Conservation (phyloP, 768 basidiomycete genomes). For the Calocera viscosa region DNA sequence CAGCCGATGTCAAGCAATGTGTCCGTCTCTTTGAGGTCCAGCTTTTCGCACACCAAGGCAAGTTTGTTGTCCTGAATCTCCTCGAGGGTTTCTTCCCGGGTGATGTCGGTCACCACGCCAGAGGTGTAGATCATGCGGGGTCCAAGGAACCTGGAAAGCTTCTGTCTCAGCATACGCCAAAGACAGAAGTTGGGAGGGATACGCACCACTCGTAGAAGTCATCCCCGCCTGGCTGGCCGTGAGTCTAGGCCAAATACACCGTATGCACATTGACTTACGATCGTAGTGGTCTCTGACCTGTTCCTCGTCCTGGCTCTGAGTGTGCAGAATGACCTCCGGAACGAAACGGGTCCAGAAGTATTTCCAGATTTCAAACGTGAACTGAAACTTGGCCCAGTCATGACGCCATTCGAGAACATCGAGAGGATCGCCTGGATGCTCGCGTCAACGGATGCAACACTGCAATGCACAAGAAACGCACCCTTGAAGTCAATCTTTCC, state of each 20-base stretch:
- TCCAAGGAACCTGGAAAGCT: slow-evolving; percentile 62
- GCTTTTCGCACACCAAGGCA: slow-evolving; percentile 85
- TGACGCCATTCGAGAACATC: slow-evolving; percentile 89
- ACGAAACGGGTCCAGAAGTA: slow-evolving; percentile 78
- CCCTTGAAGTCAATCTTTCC: slow-evolving; percentile 95
- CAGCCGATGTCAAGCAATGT: slow-evolving; percentile 76
- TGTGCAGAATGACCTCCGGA: slow-evolving; percentile 89
- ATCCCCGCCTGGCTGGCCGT: slow-evolving; percentile 51
- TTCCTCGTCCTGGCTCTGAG: slow-evolving; percentile 82
- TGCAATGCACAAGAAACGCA: slow-evolving; percentile 25
- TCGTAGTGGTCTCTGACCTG: slow-evolving; percentile 96
- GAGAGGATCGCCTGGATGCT: slow-evolving; percentile 65
- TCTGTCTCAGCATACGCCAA: slow-evolving; percentile 6
- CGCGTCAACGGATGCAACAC: neutral
- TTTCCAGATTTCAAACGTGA: slow-evolving; percentile 85
- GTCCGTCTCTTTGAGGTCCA: slow-evolving; percentile 77
- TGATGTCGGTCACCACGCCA: slow-evolving; percentile 65
- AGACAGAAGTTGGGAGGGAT: neutral
- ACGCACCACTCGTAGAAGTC: slow-evolving; percentile 85
- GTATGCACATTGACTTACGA: slow-evolving; percentile 28
- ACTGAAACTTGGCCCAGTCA: slow-evolving; percentile 87
- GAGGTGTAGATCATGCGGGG: slow-evolving; percentile 97
- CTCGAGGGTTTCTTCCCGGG: slow-evolving; percentile 70
- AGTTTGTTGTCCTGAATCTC: slow-evolving; percentile 98
- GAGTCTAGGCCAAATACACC: neutral